Evolutionary conservation across 108 stramenopile genomes (phyloP).

Genomic region (Cyclotella kingstonii): DNA sequence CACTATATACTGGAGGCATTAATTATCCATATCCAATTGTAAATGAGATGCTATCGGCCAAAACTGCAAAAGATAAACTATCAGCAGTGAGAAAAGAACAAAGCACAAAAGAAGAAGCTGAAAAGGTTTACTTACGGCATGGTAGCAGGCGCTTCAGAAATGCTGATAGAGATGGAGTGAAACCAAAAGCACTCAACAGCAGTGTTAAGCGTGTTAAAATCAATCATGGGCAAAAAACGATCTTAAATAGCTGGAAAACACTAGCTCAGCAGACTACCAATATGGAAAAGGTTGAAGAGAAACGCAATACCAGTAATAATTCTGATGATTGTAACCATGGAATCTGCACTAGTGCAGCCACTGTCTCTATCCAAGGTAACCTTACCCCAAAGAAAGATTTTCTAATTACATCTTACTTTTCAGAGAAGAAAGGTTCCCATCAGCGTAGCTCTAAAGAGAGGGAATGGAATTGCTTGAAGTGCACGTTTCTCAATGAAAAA

Average conservation of each 20-base stretch:
- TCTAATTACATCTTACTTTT: constrained; percentile 4
- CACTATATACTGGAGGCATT: not conserved
- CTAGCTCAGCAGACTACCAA: constrained; percentile 4
- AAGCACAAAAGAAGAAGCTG: constrained; percentile 47
- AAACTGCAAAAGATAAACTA: constrained; percentile 57
- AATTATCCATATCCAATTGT: constrained; percentile 65
- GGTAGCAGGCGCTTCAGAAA: constrained; percentile 52
- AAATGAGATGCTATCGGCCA: constrained; percentile 53
- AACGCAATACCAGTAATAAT: not conserved
- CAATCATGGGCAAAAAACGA: constrained; percentile 18
- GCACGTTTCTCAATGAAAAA: constrained; percentile 67
- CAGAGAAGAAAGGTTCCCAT: constrained; percentile 4
- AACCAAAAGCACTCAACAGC: constrained; percentile 43
- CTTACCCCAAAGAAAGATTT: constrained; percentile 3
- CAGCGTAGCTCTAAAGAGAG: not conserved
- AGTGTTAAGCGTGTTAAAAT: constrained; percentile 29
- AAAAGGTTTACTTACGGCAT: constrained; percentile 61
- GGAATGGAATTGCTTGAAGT: constrained; percentile 52
- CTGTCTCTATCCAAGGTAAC: no score
- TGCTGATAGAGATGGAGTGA: constrained; percentile 45
- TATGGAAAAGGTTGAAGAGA: not conserved
- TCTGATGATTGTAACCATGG: not conserved
- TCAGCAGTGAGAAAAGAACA: constrained; percentile 53
- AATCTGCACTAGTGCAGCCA: no score
- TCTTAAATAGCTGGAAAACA: constrained; percentile 26